Base-by-base conservation (phyloP, 2,329 filamentous ascomycete species). In the Hirsutella thompsonii region DNA sequence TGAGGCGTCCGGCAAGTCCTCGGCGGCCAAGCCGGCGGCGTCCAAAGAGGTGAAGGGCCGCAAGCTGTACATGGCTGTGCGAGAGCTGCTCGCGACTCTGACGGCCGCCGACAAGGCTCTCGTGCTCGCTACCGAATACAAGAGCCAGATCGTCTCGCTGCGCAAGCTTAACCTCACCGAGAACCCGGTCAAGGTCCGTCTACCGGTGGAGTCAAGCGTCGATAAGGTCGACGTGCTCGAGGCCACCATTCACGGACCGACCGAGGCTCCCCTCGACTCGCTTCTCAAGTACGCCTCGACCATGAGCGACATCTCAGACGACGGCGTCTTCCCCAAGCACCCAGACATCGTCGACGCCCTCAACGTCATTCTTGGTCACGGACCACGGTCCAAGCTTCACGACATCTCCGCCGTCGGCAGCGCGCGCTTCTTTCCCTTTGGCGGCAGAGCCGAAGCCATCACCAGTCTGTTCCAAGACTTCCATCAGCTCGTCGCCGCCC, bases 341-440 rank as follows among this genome's bases (percentile, higher is more conserved):
- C 60, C 61, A 2, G 64, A 67, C 3, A 58, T 61, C 8, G 57
- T 75, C 13, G 68, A 74, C 45, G 69, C 68, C 2, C 54, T 78
- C n/a, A 69, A 67, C 37, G 59, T 74, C 34, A 63, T 77, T 35
- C 57, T 75, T 3, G 70, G 70, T 2, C 63, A 66, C 46, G 51
- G 53, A 1, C 54, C 69, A 6, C 59, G 67, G 34, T 56, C 54
- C 16, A 59, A 57, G 42, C 32, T 53, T 5, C 48, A 60, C 13
- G 41, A 55, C 3, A 50, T 64, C 30, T 51, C 60, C 4, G 56
- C 68, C 1, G 52, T 75, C 5, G 72, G 72, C 18, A 60, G 57
- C 29, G 65, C 62, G 8, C 65, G 70, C 1, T 70, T 69, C 47
- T 76, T 76, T 46, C 62, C 70, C 0, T 51, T 67, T 37, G 55